These are phyloP conservation scores for Tetracladium setigerum DNA, from an alignment of 495 filamentous ascomycete genomes.

Conservation along the genomic window DNA sequence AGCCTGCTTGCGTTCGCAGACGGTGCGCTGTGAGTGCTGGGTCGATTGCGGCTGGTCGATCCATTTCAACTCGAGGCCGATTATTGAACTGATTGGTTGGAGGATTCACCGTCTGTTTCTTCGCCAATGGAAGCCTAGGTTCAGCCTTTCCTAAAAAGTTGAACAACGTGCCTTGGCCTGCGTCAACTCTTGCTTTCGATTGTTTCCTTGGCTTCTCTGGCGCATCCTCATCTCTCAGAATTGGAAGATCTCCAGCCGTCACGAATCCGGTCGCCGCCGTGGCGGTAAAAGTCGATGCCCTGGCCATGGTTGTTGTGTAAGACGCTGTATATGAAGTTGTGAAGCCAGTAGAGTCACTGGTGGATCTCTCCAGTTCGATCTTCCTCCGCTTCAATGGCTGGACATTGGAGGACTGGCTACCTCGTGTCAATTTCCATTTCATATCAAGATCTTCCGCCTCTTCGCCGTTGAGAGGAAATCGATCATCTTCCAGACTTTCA, in stretches of 20 bases:
- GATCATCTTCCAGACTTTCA: slow-evolving; percentile 49
- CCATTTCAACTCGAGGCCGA: slow-evolving; percentile 29
- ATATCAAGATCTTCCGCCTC: slow-evolving; percentile 27
- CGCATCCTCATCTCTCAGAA: slow-evolving; percentile 6
- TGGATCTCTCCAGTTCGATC: slow-evolving; percentile 24
- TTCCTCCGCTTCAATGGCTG: slow-evolving; percentile 24
- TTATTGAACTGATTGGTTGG: slow-evolving; percentile 7
- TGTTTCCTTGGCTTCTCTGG: slow-evolving; percentile 14
- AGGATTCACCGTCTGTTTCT: slow-evolving; percentile 7
- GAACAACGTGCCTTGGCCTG: slow-evolving; percentile 38
- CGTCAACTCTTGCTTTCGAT: slow-evolving; percentile 21
- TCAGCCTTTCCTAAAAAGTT: slow-evolving; percentile 32
- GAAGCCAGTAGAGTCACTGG: slow-evolving; percentile 19
- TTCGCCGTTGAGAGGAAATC: slow-evolving; percentile 52
- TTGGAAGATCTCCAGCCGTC: slow-evolving; percentile 20
- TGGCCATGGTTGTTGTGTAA: slow-evolving; percentile 21
- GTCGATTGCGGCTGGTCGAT: slow-evolving; percentile 25
- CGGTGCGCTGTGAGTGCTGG: slow-evolving; percentile 20
- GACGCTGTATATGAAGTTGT: slow-evolving; percentile 12
- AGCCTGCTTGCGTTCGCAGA: slow-evolving; percentile 7
- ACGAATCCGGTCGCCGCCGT: slow-evolving; percentile 18
- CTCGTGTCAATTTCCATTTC: slow-evolving; percentile 13
- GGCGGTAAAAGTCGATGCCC: slow-evolving; percentile 18
- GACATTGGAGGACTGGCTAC: slow-evolving; percentile 27
- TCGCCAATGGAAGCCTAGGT: slow-evolving; percentile 12